phyloP scores from a whole-genome alignment of 2,329 filamentous ascomycete genomes.

The Ampelomyces quisqualis region DNA sequence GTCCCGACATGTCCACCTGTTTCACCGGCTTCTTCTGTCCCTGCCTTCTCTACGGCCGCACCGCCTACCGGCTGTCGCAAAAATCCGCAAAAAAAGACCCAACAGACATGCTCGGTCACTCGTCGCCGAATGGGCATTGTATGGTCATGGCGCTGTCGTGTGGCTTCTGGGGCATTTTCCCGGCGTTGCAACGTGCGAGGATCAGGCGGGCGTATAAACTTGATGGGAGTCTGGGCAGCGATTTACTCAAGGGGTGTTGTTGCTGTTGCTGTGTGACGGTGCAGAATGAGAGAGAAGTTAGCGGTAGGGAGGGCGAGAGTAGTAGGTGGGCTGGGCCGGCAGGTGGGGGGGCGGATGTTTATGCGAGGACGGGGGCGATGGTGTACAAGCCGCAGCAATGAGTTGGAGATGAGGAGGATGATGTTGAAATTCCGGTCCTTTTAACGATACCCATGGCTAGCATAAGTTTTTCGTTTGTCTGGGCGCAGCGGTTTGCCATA shows the following conservation, averaged over 20 bases:
- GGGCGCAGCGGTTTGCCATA: too few species aligned
- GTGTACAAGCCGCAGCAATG: conserved; percentile 40
- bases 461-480: conserved; percentile 1
- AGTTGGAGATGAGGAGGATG: background rate
- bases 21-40: conserved; percentile 46
- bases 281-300: conserved; percentile 51
- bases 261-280: conserved; percentile 48
- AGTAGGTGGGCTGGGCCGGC: conserved; percentile 44
- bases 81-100: conserved; percentile 44
- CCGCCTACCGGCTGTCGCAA: conserved; percentile 46
- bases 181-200: conserved; percentile 41
- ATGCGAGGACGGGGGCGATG: conserved; percentile 36
- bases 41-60: conserved; percentile 49
- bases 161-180: conserved; percentile 44
- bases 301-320: conserved; percentile 46
- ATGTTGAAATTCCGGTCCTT: conserved; percentile 1
- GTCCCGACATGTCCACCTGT: conserved; percentile 41
- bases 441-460: conserved; percentile 4
- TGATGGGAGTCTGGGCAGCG: conserved; percentile 38
- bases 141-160: conserved; percentile 41
- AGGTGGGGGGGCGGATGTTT: conserved; percentile 34
- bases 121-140: conserved; percentile 45
- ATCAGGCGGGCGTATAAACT: conserved; percentile 50
- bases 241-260: conserved; percentile 42
- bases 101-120: conserved; percentile 43